These are phyloP conservation scores for Linum usitatissimum DNA, from an alignment of 345 rosid genomes.

Conservation along the genomic window DNA sequence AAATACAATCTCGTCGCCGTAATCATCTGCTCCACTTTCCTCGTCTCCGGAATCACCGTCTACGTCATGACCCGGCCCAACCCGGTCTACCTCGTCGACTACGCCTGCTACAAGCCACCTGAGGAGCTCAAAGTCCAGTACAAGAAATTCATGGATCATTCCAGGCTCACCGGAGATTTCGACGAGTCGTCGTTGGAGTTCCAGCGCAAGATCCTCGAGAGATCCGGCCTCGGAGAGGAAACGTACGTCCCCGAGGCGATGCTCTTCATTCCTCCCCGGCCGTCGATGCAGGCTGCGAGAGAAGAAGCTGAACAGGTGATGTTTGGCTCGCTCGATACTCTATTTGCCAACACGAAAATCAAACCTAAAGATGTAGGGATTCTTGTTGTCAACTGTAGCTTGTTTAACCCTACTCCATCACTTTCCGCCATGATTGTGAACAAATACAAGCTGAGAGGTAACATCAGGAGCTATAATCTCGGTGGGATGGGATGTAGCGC, in stretches of 20 bases:
- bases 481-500: conserved; percentile 98
- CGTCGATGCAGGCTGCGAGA: conserved; percentile 77
- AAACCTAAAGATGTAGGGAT: conserved; percentile 82
- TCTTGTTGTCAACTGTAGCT: conserved; percentile 77
- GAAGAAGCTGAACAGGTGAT: conserved; percentile 91
- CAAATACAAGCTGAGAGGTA: conserved; percentile 73
- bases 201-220: conserved; percentile 66
- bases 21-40: conserved; percentile 47
- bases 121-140: conserved; percentile 37
- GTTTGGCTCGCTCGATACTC: conserved; percentile 66
- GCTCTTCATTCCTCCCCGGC: conserved; percentile 63
- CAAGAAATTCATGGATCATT: conserved; percentile 69
- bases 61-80: conserved; percentile 78
- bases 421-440: conserved; percentile 84
- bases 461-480: conserved; percentile 55
- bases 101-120: conserved; percentile 72
- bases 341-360: conserved; percentile 53
- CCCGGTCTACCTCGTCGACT: conserved; percentile 66
- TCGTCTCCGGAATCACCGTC: conserved; percentile 57
- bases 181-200: conserved; percentile 74
- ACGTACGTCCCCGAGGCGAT: conserved; percentile 77
- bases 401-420: conserved; percentile 91
- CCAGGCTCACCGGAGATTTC: conserved; percentile 54
- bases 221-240: conserved; percentile 91
- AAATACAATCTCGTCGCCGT: conserved; percentile 67